Evolutionary conservation across 768 basidiomycete genomes (phyloP), one percentile per base, ranked within the genome.

Genomic region (Lepiota brunneoincarnata): DNA sequence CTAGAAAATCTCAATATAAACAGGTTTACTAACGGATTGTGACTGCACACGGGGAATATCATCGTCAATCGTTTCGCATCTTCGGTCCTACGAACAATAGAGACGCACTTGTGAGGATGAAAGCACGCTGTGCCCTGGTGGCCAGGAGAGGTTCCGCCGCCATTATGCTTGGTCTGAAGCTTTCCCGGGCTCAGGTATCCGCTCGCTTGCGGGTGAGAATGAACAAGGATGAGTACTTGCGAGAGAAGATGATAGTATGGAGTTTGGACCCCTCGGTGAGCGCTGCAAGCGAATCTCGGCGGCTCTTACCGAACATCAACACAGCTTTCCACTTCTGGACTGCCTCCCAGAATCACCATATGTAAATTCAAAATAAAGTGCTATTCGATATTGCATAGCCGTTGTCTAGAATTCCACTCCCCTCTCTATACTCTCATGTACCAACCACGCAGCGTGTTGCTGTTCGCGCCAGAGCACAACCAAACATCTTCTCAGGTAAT

Each of bases 61-160:
- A 54, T 36, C 43, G 44, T 31, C 21, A 42, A 45, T 49, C 36
- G 57, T 35, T 55, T 50, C 18, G 23, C 37, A 56, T 7, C n/a
- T n/a, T n/a, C n/a, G n/a, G n/a, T n/a, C 42, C 26, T 24, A 28
- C 34, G 12, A 10, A 28, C 6, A 7, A 35, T 23, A 17, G 34
- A 17, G 35, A 69, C 85, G 63, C 67, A 90, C 89, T 83, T 54
- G 86, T 89, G 37, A 67, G 70, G 51, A 91, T 81, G 69, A 91
- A 92, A 36, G 79, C 80, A 58, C 75, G 75, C 63, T 92, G 91
- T 20, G 90, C 82, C 56, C 80, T 75, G 12, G 90, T 91, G 17
- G 82, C 82, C 49, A 93, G 70, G 47, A 93, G 76, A 20, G 81
- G 80, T 73, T 89, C 86, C 42, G 84, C 75, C 49, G 83, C 80